phyloP scores from a whole-genome alignment of 768 basidiomycete species.

The Tricholomella constricta region DNA sequence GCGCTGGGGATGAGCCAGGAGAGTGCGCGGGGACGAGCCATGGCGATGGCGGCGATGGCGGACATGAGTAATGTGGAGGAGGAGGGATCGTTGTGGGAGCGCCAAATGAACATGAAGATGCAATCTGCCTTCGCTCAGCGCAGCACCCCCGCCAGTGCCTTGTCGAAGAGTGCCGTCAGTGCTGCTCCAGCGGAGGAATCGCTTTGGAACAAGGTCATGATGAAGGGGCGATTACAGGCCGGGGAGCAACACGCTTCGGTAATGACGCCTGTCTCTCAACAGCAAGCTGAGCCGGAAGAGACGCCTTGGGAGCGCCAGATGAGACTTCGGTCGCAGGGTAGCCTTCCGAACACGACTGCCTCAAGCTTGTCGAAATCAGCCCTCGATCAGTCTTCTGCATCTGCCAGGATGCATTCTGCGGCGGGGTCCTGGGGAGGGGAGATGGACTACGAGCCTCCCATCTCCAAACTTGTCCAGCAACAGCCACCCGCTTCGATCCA shows the following conservation, averaged over 20 bases:
- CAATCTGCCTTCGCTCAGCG: background rate
- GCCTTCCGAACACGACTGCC: background rate
- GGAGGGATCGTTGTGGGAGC: constrained; percentile 9
- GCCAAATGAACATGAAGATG: constrained; percentile 4
- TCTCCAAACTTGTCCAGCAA: constrained; percentile 5
- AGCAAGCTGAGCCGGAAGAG: background rate
- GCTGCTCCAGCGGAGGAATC: constrained; percentile 7
- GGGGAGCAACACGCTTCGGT: background rate
- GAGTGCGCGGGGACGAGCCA: background rate
- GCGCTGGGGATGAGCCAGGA: constrained; percentile 5
- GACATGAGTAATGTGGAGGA: background rate
- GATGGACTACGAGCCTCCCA: constrained; percentile 5
- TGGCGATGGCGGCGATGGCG: background rate
- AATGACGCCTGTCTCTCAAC: background rate
- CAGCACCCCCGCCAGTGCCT: background rate
- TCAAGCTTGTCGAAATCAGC: background rate
- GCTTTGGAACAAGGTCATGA: constrained; percentile 9
- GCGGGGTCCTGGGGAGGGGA: constrained; percentile 5
- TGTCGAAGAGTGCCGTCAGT: background rate
- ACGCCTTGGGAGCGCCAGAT: constrained; percentile 6
- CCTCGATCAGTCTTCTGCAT: constrained; percentile 11
- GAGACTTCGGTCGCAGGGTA: constrained; percentile 9
- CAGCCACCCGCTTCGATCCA: background rate
- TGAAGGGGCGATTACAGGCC: background rate
- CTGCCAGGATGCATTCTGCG: constrained; percentile 6